Base-by-base conservation (phyloP, 2,329 filamentous ascomycete species). In the Phaeosphaeriaceae sp. region DNA sequence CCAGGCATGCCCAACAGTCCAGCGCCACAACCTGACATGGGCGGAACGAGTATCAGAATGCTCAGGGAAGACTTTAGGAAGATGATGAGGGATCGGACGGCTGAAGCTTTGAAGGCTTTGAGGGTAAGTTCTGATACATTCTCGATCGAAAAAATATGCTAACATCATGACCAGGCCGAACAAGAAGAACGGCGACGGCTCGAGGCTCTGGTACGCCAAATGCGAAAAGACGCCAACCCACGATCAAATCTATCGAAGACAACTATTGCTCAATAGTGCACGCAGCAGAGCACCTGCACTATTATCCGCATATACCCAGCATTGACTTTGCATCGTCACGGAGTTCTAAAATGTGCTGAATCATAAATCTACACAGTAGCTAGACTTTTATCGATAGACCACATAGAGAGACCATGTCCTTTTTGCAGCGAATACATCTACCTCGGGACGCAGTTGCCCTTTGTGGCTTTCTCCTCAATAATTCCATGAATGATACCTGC, bases 31-130 rank as follows among this genome's bases (percentile, higher is more conserved):
- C 65, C 63, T 9, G 69, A 70, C 47, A 75, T 78, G 58, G 87
- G 89, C 64, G 85, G 82, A 10, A 91, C 88, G 11, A 91, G 88
- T 67, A 89, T 88, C 23, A 86, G 86, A 77, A 88, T 91, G 43
- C 72, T 92, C 70, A 88, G 88, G 77, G 89, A 88, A 62, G 90
- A 92, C 74, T 92, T 92, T 74, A 91, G 91, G 81, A 91, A 90
- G 80, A 92, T 92, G 89, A 91, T 92, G 89, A 84, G 88, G 63
- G 89, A 92, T 70, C 88, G 88, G 49, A 85, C 89, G 61, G 82
- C 84, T 1, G 90, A 92, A 75, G 88, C 86, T 61, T 80, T 88
- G 69, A 89, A 85, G 78, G 81, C 84, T 59, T 72, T 92, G 56
- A 87, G 86, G 81, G 89, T 91, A 77, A 79, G 86, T 81, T 49